Evolutionary conservation across 2,329 filamentous ascomycete species (phyloP).

Genomic region (Penicillium sp.): DNA sequence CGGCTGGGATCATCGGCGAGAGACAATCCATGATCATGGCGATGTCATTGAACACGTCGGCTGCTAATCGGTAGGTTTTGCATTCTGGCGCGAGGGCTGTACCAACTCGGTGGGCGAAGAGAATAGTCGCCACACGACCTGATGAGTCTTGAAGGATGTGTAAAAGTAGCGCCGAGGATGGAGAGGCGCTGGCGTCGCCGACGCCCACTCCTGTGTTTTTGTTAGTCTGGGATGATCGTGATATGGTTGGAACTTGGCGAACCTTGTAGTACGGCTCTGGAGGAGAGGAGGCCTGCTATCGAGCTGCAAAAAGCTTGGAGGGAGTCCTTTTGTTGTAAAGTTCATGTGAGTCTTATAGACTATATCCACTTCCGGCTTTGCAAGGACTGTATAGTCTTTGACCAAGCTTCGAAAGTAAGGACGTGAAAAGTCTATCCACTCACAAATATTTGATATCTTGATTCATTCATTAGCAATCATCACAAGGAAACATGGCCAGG

Average conservation of each 20-base stretch:
- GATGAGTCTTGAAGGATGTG: conserved; percentile 78
- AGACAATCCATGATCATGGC: conserved; percentile 82
- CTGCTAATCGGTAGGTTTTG: conserved; percentile 81
- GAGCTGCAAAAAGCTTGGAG: conserved; percentile 43
- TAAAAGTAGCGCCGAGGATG: conserved; percentile 75
- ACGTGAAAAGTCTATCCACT: conserved; percentile 20
- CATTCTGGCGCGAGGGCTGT: conserved; percentile 83
- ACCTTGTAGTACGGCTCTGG: conserved; percentile 74
- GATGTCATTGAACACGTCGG: conserved; percentile 82
- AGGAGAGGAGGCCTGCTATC: conserved; percentile 60
- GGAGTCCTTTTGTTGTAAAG: conserved; percentile 30
- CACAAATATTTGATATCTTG: conserved; percentile 65
- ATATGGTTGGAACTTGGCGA: conserved; percentile 16
- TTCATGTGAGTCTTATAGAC: neutral
- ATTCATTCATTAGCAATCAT: conserved; percentile 9
- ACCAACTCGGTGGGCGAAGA: conserved; percentile 78
- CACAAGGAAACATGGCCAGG: neutral
- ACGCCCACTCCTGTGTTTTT: conserved; percentile 64
- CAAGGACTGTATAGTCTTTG: neutral
- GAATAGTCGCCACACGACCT: conserved; percentile 75
- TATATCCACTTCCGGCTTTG: neutral
- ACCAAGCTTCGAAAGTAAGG: neutral
- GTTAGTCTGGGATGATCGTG: neutral
- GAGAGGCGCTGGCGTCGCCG: conserved; percentile 71
- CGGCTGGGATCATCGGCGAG: conserved; percentile 65